Evolutionary conservation across 306 rosid species (phyloP), one percentile per base, ranked within the genome.

Genomic region (Alnus rubra): DNA sequence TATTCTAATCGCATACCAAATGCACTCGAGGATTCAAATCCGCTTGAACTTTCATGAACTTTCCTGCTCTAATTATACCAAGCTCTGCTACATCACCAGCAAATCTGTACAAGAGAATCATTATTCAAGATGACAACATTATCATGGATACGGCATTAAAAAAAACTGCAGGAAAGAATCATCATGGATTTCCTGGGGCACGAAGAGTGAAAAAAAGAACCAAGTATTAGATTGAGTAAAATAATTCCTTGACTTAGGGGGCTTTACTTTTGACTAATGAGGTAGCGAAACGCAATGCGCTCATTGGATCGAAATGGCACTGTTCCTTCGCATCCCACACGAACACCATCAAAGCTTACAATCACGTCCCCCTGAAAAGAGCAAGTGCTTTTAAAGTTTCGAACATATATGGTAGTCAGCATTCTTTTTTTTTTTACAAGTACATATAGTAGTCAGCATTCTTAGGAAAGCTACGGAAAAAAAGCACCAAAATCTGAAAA

Each of bases 261-360:
- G 47, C 74, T 73, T 80, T 91, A 95, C 99, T 95, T 95, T 89
- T 95, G 97, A 82, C 99, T 93, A 71, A 91, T 93, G 71, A 95
- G 98, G 87, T 81, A 95, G 82, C 93, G 91, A 80, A 95, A 95
- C 69, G 97, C 99, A 78, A 95, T 95, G 79, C 98, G 93, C 84
- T 93, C 99, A 74, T 90, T 90, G 51, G 98, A 80, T 53, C 99
- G 86, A 87, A 91, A 95, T 50, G 98, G 99, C 69, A 95, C 92
- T 50, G 99, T 95, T 81, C 99, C 99, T 87, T 95, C 99, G 78
- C 93, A 80, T 70, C 99, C 99, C 77, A 95, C 89, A 76, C 77
- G 90, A 63, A 93, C 80, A 82, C 76, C 91, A 87, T 95, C 93
- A 71, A 95, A 95, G 88, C 98, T 93, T 77, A 93, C 94, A 89